Percentiles rank a stretch among this genome's conserved stretches.
phyloP scores from a whole-genome alignment of 2,329 filamentous ascomycete genomes.

The Aaosphaeria pasadenensis region DNA sequence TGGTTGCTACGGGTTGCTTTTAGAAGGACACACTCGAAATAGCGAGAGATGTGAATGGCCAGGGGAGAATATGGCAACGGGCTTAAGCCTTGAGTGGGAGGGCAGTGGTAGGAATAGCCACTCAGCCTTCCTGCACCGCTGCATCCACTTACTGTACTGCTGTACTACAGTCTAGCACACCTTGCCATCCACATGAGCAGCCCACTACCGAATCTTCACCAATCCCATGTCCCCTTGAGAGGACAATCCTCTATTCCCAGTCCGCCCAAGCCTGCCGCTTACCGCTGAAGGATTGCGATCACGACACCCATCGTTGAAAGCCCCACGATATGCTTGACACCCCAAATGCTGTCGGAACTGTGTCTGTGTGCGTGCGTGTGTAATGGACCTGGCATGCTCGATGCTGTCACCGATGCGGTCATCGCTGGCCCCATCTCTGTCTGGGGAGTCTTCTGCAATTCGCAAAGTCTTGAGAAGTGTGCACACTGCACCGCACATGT shows the following conservation, averaged over 20 bases:
- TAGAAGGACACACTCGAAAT: constrained; percentile 15
- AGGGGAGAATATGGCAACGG: neutral
- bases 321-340: neutral
- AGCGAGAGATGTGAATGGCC: constrained; percentile 12
- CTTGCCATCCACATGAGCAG: neutral
- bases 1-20: neutral
- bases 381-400: too few species aligned
- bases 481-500: too few species aligned
- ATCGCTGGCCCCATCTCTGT: neutral
- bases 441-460: neutral
- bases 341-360: neutral
- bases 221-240: too few species aligned
- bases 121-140: constrained; percentile 31
- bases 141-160: constrained; percentile 4
- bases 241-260: too few species aligned
- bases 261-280: constrained; percentile 19
- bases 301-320: constrained; percentile 6
- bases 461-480: too few species aligned
- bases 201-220: neutral
- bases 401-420: neutral
- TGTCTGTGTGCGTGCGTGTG: neutral
- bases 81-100: too few species aligned
- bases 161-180: neutral
- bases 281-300: constrained; percentile 18
- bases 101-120: neutral